Evolutionary conservation across 75 land plant species (phyloP).

Genomic region (Selaginella moellendorffii): DNA sequence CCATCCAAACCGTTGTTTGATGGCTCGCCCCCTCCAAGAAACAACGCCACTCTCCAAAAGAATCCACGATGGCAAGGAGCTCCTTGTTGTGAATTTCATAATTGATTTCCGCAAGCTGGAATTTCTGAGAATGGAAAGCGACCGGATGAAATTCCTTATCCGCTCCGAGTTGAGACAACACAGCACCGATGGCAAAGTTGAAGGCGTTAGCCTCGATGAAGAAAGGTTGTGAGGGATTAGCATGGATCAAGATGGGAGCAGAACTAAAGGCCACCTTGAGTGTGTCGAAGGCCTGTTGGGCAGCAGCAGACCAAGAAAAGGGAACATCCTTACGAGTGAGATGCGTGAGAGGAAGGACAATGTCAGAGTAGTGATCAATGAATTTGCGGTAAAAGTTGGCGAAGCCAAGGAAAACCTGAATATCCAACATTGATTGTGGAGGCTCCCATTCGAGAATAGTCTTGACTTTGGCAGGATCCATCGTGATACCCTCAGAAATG

Average conservation of each 20-base stretch:
- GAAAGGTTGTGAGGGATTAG: background rate
- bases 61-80: slow-evolving; percentile 3
- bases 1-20: background rate
- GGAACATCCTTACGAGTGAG: slow-evolving; percentile 1
- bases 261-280: slow-evolving; percentile 10
- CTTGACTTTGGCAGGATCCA: background rate
- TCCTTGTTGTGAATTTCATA: slow-evolving; percentile 5
- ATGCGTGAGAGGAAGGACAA: slow-evolving; percentile 4
- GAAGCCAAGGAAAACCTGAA: background rate
- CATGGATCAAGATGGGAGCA: background rate
- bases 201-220: background rate
- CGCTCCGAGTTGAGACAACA: slow-evolving; percentile 2
- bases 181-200: slow-evolving; percentile 5
- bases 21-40: slow-evolving; percentile 9
- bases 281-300: background rate
- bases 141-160: slow-evolving; percentile 3
- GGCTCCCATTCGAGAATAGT: background rate
- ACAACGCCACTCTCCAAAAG: slow-evolving; percentile 4
- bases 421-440: background rate
- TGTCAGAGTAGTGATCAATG: background rate
- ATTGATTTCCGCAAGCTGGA: slow-evolving; percentile 1
- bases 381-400: background rate
- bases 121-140: slow-evolving; percentile 9
- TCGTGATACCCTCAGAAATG: too few species aligned
- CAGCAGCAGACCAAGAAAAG: background rate